Evolutionary conservation across 1,139 yeast genomes (phyloP).

Genomic region (Sugiyamaella neomexicana): DNA sequence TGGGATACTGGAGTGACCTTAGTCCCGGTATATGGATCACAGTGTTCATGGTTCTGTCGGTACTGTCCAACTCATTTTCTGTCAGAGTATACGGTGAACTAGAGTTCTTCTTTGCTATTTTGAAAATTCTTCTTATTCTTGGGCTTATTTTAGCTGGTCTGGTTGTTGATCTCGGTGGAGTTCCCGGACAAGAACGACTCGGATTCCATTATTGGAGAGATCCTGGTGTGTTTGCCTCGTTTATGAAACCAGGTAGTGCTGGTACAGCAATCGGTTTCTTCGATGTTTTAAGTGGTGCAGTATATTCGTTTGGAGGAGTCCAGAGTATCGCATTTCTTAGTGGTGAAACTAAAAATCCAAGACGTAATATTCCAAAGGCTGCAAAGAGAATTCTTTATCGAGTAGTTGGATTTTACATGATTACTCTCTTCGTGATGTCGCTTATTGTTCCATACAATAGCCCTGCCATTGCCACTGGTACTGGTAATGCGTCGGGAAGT

Average conservation of each 20-base stretch:
- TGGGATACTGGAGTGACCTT: conserved; percentile 58
- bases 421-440: conserved; percentile 60
- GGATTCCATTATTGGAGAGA: conserved; percentile 63
- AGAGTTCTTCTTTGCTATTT: conserved; percentile 57
- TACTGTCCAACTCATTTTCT: conserved; percentile 61
- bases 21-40: conserved; percentile 53
- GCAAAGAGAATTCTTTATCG: conserved; percentile 74
- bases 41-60: conserved; percentile 57
- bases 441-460: conserved; percentile 63
- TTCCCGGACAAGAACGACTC: conserved; percentile 49
- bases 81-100: conserved; percentile 73
- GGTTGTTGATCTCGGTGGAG: conserved; percentile 64
- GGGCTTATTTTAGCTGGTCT: conserved; percentile 67
- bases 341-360: conserved; percentile 77
- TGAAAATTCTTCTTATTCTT: conserved; percentile 59
- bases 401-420: conserved; percentile 61
- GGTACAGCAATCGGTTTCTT: conserved; percentile 55
- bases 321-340: conserved; percentile 84
- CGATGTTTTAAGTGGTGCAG: conserved; percentile 77
- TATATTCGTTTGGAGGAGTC: conserved; percentile 83
- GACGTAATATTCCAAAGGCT: conserved; percentile 64
- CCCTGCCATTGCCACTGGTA: conserved; percentile 43
- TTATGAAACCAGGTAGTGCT: conserved; percentile 50
- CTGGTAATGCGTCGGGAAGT: conserved; percentile 58
- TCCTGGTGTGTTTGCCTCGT: conserved; percentile 65